phyloP scores from a whole-genome alignment of 495 filamentous ascomycete species.

The Talaromyces ruber region DNA sequence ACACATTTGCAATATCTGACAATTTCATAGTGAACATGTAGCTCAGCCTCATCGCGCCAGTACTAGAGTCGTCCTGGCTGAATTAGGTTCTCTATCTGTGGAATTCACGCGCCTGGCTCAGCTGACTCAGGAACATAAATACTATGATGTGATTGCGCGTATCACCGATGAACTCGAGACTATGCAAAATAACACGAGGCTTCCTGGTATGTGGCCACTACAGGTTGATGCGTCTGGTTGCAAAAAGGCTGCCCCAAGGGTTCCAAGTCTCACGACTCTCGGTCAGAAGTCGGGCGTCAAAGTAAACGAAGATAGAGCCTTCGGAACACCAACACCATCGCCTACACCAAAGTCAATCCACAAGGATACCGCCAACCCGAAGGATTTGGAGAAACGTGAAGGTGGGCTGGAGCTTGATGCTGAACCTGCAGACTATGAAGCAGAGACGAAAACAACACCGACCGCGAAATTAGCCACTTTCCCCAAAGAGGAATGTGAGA shows the following conservation, averaged over 20 bases:
- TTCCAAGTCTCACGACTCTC: not conserved
- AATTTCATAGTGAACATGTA: conserved; percentile 38
- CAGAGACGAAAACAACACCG: not conserved
- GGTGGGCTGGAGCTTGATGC: conserved; percentile 17
- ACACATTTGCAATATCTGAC: conserved; percentile 3
- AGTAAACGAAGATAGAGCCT: not conserved
- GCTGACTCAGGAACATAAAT: conserved; percentile 75
- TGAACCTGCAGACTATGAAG: conserved; percentile 18
- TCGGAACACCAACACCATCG: conserved; percentile 8
- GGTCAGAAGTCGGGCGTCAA: conserved; percentile 6
- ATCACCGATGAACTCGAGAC: conserved; percentile 82
- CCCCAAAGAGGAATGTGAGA: conserved; percentile 33
- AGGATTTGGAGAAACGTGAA: conserved; percentile 17
- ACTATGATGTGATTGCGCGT: conserved; percentile 91
- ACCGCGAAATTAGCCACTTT: not conserved
- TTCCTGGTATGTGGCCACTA: conserved; percentile 81
- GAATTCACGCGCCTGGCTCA: conserved; percentile 94
- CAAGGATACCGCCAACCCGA: not conserved
- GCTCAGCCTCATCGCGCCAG: conserved; percentile 59
- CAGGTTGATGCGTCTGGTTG: conserved; percentile 72
- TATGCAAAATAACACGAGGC: conserved; percentile 61
- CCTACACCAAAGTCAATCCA: conserved; percentile 11
- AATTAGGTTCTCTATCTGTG: conserved; percentile 83
- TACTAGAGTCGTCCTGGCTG: conserved; percentile 59
- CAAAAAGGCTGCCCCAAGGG: conserved; percentile 11